Percentiles rank a stretch among this genome's conserved stretches.
phyloP scores from a whole-genome alignment of 192 early-diverging fungal genomes.

The Cetraspora pellucida region DNA sequence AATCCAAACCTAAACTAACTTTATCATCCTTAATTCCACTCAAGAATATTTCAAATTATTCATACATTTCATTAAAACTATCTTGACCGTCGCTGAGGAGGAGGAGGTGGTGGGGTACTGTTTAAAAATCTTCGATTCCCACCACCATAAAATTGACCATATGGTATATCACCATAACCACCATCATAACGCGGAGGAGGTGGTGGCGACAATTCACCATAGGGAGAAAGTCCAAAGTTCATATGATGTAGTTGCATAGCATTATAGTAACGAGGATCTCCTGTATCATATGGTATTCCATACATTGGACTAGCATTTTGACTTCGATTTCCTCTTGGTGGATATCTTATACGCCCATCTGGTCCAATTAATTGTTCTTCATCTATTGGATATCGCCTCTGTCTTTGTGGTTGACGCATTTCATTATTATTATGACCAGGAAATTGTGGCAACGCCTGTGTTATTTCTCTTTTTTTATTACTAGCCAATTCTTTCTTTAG shows the following conservation, averaged over 20 bases:
- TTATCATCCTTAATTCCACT: no score
- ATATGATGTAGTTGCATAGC: constrained; percentile 24
- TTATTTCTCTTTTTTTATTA: constrained; percentile 16
- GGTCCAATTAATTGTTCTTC: constrained; percentile 30
- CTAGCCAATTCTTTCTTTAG: not conserved
- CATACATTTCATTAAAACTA: not conserved
- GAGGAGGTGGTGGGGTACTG: constrained; percentile 20
- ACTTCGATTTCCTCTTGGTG: constrained; percentile 15
- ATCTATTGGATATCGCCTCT: constrained; percentile 17
- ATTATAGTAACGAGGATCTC: constrained; percentile 35
- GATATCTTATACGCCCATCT: constrained; percentile 25
- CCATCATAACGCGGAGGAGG: constrained; percentile 34
- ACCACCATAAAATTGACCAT: constrained; percentile 25
- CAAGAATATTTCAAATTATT: no score
- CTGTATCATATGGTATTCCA: constrained; percentile 28
- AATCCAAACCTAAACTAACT: no score
- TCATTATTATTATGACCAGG: constrained; percentile 24
- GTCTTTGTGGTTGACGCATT: constrained; percentile 25
- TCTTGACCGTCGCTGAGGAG: constrained; percentile 27
- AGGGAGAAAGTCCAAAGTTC: constrained; percentile 28
- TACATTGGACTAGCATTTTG: constrained; percentile 28
- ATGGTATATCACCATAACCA: constrained; percentile 34
- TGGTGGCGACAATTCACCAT: constrained; percentile 22
- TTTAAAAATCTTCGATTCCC: constrained; percentile 33
- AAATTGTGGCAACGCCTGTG: constrained; percentile 11